Percentiles rank a stretch among this genome's conserved stretches.
Evolutionary conservation across 202 grass and related monocot species (phyloP).

Genomic region (Musa balbisiana): DNA sequence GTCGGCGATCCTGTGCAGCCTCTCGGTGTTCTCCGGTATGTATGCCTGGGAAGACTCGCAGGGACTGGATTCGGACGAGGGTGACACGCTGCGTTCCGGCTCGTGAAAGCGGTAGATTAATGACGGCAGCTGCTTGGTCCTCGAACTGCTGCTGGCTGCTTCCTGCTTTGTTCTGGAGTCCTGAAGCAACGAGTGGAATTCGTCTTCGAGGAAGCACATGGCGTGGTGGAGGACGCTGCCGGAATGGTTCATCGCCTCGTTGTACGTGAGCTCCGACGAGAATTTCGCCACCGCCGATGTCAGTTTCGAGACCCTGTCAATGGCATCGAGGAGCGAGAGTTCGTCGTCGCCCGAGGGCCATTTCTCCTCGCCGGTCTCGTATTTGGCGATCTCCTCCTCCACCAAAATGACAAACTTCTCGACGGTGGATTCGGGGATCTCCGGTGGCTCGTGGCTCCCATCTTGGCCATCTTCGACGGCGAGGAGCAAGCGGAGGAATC

Average conservation of each 20-base stretch:
- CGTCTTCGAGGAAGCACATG: constrained; percentile 82
- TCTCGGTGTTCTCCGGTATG: constrained; percentile 31
- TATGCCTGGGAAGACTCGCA: constrained; percentile 26
- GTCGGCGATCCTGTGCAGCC: constrained; percentile 20
- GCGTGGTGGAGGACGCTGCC: constrained; percentile 54
- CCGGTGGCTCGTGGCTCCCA: background rate
- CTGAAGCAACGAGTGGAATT: constrained; percentile 53
- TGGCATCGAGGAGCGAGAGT: constrained; percentile 37
- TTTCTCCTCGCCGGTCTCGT: constrained; percentile 47
- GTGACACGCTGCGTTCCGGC: constrained; percentile 33
- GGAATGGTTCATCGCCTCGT: constrained; percentile 43
- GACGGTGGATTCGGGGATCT: constrained; percentile 50
- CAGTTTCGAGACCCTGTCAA: constrained; percentile 37
- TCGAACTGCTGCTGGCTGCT: constrained; percentile 19
- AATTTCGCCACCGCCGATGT: constrained; percentile 22
- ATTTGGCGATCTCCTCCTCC: constrained; percentile 50
- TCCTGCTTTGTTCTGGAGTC: constrained; percentile 38
- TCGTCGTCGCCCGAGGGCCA: constrained; percentile 33
- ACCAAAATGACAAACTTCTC: constrained; percentile 48
- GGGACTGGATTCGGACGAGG: background rate
- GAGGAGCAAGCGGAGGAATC: constrained; percentile 37
- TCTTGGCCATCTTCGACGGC: constrained; percentile 10
- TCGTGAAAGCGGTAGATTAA: constrained; percentile 29
- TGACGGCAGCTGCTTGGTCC: constrained; percentile 33
- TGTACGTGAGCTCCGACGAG: constrained; percentile 23